Evolutionary conservation across 179 eudicot species (phyloP).

Genomic region (Heliamphora pulchella): DNA sequence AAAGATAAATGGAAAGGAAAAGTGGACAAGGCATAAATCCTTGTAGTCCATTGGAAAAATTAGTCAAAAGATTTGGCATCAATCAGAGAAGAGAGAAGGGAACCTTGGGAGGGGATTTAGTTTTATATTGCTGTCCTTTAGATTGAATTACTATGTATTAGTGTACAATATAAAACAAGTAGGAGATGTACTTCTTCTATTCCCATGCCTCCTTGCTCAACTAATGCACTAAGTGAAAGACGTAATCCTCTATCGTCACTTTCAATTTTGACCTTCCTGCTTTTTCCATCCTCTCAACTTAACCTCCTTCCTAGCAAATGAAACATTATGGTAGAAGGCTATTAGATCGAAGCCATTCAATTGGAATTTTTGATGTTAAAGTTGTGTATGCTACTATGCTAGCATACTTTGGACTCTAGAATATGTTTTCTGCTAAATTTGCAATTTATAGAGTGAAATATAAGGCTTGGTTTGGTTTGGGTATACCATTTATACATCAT

Average conservation of each 20-base stretch:
- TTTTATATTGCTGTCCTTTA: not conserved
- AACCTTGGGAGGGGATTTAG: not conserved
- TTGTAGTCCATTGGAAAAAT: not conserved
- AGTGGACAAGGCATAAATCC: not conserved
- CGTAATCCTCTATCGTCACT: not conserved
- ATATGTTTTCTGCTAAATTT: conserved; percentile 6
- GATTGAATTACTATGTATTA: not conserved
- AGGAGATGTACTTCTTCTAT: not conserved
- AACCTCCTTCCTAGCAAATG: conserved; percentile 6
- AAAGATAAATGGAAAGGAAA: not conserved
- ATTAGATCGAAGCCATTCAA: not conserved
- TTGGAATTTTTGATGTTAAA: not conserved
- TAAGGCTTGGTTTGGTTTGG: too few species aligned
- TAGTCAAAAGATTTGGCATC: not conserved
- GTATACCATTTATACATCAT: not conserved
- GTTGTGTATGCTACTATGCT: not conserved
- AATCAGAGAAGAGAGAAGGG: not conserved
- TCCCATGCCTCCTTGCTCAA: not conserved
- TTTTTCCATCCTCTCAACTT: not conserved
- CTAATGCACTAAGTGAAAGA: not conserved
- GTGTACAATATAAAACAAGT: not conserved
- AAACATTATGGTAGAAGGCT: not conserved
- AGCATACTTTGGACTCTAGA: not conserved
- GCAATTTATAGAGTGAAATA: not conserved
- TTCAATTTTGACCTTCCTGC: not conserved